A percentile compares a stretch with the other conserved stretches of the same genome.
Conservation (phyloP, 129 eudicot species). For the Flaveria bidentis region DNA sequence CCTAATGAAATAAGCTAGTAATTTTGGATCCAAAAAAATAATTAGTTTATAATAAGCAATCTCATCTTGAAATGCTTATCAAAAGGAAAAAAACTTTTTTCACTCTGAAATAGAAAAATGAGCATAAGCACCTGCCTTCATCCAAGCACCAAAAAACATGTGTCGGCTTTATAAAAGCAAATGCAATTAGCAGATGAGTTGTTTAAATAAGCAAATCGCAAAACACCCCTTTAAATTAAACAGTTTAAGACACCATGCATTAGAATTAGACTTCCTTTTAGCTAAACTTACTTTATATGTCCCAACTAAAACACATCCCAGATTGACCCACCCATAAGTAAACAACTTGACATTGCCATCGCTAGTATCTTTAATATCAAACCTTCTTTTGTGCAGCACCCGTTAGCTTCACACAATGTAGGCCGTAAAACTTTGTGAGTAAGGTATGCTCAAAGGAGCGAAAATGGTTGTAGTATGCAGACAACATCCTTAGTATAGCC, state of each 20-base stretch:
- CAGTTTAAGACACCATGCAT: neutral
- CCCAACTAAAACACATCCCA: neutral
- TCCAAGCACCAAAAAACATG: neutral
- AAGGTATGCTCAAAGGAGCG: slow-evolving; percentile 79
- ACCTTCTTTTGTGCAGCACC: slow-evolving; percentile 94
- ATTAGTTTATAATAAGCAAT: neutral
- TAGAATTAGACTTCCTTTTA: neutral
- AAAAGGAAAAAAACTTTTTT: neutral
- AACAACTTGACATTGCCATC: neutral
- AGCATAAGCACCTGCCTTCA: neutral
- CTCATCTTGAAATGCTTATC: neutral
- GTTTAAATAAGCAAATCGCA: neutral
- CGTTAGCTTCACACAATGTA: slow-evolving; percentile 85
- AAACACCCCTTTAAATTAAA: neutral
- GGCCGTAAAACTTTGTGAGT: slow-evolving; percentile 76
- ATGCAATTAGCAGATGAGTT: neutral
- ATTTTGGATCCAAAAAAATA: neutral
- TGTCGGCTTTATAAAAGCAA: neutral
- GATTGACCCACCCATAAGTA: neutral
- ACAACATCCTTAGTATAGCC: slow-evolving; percentile 92
- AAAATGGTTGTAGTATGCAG: slow-evolving; percentile 81
- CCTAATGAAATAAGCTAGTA: too few relatives aligned
- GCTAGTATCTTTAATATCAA: slow-evolving; percentile 14
- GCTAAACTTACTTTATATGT: neutral
- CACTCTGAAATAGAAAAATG: neutral